Evolutionary conservation across 805 yeast genomes (phyloP), one percentile per base, ranked within the genome.

Genomic region (Yamadazyma laniorum): DNA sequence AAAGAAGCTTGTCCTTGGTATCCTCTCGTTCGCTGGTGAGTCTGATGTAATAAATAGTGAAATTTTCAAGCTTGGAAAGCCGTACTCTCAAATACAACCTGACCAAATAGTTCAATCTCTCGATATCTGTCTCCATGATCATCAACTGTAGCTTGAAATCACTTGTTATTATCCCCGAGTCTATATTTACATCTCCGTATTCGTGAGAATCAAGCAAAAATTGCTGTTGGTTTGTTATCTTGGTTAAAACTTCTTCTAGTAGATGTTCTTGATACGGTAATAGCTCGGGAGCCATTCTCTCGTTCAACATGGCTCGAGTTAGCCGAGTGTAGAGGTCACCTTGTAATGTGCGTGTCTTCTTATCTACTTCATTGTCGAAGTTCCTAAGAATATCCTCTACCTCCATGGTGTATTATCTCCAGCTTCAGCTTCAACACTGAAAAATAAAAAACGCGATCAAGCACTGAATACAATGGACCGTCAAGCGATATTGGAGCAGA

Each of bases 41-140:
- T 18, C 65, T 72, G 42, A 79, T 69, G 43, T 87, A 78, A 51
- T 66, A 79, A 4, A 85, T 64, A 18, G 87, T 70, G 58, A 65
- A 81, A 45, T 71, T 73, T 62, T 89, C 96, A 33, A 93, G 76
- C 59, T 85, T 90, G 43, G 67, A 63, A 39, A 89, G 59, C 41
- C 99, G 69, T 5, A 91, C 75, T 44, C 99, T 72, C 23, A 90
- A 66, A 56, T 88, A 91, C 11, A 87, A 74, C 35, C 97, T 65
- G n/a, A 90, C 69, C 25, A 91, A 60, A 56, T 82, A 93, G 51
- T 82, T 87, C 21, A 88, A 76, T 40, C 99, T 67, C 51, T 93
- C 98, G 17, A 93, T 72, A 50, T 93, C 98, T 11, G 95, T 83
- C 55, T 93, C 99, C 49, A 91, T 81, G 17, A 95, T 77, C 66